Evolutionary conservation across 768 basidiomycete species (phyloP).

Genomic region (Kwoniella heveanensis): DNA sequence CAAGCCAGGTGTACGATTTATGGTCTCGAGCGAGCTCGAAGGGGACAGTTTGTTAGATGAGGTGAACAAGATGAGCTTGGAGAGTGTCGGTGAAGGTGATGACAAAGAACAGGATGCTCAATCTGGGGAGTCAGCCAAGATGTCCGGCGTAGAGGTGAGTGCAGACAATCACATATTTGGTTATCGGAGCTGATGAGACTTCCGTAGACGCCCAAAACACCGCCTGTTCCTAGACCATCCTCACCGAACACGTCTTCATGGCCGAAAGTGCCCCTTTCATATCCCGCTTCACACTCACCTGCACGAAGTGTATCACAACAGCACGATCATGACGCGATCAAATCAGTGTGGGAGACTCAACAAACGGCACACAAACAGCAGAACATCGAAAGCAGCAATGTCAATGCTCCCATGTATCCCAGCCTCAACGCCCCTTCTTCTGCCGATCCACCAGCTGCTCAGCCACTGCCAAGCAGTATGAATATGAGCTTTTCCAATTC

Average conservation of each 20-base stretch:
- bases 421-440: constrained; percentile 43
- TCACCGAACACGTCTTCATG: constrained; percentile 31
- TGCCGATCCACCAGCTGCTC: constrained; percentile 23
- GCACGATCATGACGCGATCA: constrained; percentile 41
- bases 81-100: constrained; percentile 43
- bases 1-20: constrained; percentile 51
- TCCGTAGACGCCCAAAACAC: constrained; percentile 34
- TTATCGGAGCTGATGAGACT: not conserved
- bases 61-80: constrained; percentile 55
- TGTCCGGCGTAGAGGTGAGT: constrained; percentile 39
- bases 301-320: constrained; percentile 25
- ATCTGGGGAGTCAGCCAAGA: constrained; percentile 2
- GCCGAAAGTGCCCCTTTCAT: constrained; percentile 29
- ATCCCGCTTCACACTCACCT: constrained; percentile 33
- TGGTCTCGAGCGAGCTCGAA: constrained; percentile 54
- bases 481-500: constrained; percentile 26
- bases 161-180: not conserved
- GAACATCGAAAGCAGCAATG: constrained; percentile 7
- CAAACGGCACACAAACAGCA: constrained; percentile 10
- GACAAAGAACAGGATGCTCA: constrained; percentile 19
- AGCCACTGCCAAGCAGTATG: constrained; percentile 14
- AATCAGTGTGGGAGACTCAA: constrained; percentile 46
- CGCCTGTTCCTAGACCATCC: constrained; percentile 27
- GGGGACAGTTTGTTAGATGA: constrained; percentile 53
- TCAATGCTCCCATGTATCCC: constrained; percentile 37